These are phyloP conservation scores for Sophora flavescens DNA, from an alignment of 306 rosid species.

Conservation along the genomic window DNA sequence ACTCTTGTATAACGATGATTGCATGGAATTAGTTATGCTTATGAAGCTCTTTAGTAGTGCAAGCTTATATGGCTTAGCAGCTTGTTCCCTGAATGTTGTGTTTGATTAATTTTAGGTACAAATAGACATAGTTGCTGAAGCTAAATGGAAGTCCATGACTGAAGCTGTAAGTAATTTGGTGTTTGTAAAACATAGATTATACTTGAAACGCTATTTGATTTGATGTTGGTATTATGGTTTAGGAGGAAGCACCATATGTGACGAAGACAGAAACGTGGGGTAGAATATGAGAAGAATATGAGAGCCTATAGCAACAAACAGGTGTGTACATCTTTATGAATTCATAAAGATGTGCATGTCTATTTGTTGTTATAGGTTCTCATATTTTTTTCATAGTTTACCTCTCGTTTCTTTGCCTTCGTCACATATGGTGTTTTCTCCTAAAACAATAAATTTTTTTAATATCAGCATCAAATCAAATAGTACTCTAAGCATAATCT, in stretches of 20 bases:
- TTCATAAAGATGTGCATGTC: constrained; percentile 45
- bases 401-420: constrained; percentile 70
- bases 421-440: constrained; percentile 72
- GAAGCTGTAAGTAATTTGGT: constrained; percentile 57
- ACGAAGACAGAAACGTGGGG: constrained; percentile 71
- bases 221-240: neutral
- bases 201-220: neutral
- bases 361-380: constrained; percentile 72
- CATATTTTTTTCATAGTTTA: constrained; percentile 69
- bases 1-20: neutral
- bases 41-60: neutral
- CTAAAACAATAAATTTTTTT: too few species aligned
- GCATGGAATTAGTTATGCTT: neutral
- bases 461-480: neutral
- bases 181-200: neutral
- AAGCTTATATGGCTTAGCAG: too few species aligned
- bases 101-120: constrained; percentile 52
- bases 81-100: neutral
- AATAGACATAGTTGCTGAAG: constrained; percentile 86
- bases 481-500: neutral
- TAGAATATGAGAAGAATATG: constrained; percentile 70
- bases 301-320: constrained; percentile 73
- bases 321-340: constrained; percentile 46
- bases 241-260: constrained; percentile 74
- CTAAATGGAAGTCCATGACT: constrained; percentile 72